Percentiles rank a stretch among this genome's conserved stretches.
Conservation (phyloP, 2,329 filamentous ascomycete genomes). For the Colletotrichum caudatum region DNA sequence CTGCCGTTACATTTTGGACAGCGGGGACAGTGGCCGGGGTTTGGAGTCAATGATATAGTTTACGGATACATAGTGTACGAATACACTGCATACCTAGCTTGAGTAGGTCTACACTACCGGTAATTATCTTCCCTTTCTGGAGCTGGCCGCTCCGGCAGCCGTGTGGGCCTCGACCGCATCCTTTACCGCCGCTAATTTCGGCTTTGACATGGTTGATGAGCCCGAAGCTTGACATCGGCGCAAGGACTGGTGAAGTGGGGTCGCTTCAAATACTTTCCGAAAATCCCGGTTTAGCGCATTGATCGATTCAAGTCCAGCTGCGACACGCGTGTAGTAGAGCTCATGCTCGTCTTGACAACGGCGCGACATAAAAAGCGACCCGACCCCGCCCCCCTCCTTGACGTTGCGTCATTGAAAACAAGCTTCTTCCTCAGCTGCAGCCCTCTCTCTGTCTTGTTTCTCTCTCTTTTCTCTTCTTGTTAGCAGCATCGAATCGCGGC, state of each 20-base stretch:
- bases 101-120: too few relatives aligned
- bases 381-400: not conserved
- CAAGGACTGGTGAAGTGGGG: conserved; percentile 31
- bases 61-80: not conserved
- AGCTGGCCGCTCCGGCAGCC: not conserved
- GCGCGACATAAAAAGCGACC: conserved; percentile 23
- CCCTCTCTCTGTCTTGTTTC: not conserved
- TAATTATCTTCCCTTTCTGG: not conserved
- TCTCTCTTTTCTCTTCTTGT: not conserved
- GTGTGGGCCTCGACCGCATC: conserved; percentile 10
- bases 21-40: not conserved
- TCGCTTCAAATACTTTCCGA: not conserved
- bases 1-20: not conserved
- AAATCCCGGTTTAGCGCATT: conserved; percentile 24
- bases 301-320: conserved; percentile 7
- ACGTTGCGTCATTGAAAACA: conserved; percentile 30
- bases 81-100: not conserved
- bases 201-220: not conserved
- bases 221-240: conserved; percentile 8
- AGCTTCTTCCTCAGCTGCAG: conserved; percentile 22
- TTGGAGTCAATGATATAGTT: too few relatives aligned
- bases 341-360: conserved; percentile 14
- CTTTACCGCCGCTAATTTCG: conserved; percentile 1
- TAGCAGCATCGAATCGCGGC: not conserved
- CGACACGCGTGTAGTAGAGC: not conserved